Percentiles rank a stretch among this genome's conserved stretches.
Conservation (phyloP, 2,329 filamentous ascomycete genomes). For the Diaporthe australafricana region DNA sequence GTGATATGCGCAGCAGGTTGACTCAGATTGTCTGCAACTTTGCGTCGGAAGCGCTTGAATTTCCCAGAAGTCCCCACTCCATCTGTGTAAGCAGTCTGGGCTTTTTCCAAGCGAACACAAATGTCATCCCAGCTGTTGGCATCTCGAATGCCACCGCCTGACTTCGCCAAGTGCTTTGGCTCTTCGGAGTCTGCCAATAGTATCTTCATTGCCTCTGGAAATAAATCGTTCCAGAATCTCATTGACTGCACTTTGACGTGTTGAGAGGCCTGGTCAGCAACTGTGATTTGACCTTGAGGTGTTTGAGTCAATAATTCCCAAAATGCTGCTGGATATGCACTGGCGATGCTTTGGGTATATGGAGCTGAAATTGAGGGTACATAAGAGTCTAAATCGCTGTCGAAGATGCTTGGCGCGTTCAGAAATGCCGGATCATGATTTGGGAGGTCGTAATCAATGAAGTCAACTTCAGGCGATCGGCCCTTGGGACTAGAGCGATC, state of each 20-base stretch:
- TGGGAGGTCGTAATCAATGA: not conserved
- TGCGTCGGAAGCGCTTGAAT: not conserved
- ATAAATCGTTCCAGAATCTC: not conserved
- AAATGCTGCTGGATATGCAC: too few relatives aligned
- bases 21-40: not conserved
- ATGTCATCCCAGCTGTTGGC: not conserved
- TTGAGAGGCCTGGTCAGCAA: not conserved
- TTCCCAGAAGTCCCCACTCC: not conserved
- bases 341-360: fast-evolving
- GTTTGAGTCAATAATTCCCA: not conserved
- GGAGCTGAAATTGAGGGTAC: not conserved
- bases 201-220: not conserved
- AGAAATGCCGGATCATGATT: not conserved
- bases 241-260: not conserved
- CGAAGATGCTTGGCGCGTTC: not conserved
- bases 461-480: not conserved
- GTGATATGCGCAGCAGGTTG: not conserved
- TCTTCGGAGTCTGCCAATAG: not conserved
- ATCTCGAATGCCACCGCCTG: not conserved
- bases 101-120: not conserved
- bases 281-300: not conserved
- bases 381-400: not conserved
- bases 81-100: not conserved
- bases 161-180: not conserved
- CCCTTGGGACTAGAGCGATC: not conserved